Conservation (phyloP, 495 filamentous ascomycete species). For the Hypoxylon rickii region DNA sequence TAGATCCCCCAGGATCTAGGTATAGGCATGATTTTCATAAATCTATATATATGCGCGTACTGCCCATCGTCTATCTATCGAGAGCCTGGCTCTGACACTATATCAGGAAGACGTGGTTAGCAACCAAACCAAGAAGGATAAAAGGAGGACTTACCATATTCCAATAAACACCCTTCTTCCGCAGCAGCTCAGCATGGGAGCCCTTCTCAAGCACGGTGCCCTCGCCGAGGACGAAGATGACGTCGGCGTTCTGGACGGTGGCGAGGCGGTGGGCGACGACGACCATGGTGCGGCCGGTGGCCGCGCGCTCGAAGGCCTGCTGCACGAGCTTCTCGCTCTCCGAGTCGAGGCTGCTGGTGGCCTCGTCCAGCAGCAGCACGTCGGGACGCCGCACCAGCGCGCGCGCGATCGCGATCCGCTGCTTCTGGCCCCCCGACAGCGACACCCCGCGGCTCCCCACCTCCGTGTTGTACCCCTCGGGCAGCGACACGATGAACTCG, state of each 20-base stretch:
- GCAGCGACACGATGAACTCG: constrained; percentile 68
- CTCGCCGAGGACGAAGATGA: constrained; percentile 63
- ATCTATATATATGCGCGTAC: not conserved
- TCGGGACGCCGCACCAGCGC: constrained; percentile 75
- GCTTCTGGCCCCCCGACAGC: constrained; percentile 81
- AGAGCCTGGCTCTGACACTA: constrained; percentile 41
- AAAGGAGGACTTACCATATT: constrained; percentile 50
- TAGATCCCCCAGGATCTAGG: too few relatives aligned
- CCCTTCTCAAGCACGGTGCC: constrained; percentile 61
- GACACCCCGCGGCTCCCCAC: constrained; percentile 69
- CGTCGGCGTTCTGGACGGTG: constrained; percentile 64
- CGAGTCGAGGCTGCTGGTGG: constrained; percentile 76
- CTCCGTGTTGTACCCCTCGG: constrained; percentile 64
- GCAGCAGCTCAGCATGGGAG: constrained; percentile 57
- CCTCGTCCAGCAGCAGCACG: constrained; percentile 80
- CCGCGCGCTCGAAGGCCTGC: constrained; percentile 69
- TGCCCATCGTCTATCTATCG: constrained; percentile 16
- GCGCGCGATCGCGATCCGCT: constrained; percentile 78
- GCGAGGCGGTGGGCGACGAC: constrained; percentile 72
- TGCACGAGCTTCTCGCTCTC: constrained; percentile 78
- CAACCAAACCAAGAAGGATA: not conserved
- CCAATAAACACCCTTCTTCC: constrained; percentile 56
- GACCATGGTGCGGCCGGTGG: constrained; percentile 69
- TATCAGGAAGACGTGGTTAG: not conserved
- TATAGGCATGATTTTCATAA: too few relatives aligned